A percentile compares a stretch with the other conserved stretches of the same genome.
These are phyloP conservation scores for Rhizophagus clarus DNA, from an alignment of 192 early-diverging fungal species.

Conservation along the genomic window DNA sequence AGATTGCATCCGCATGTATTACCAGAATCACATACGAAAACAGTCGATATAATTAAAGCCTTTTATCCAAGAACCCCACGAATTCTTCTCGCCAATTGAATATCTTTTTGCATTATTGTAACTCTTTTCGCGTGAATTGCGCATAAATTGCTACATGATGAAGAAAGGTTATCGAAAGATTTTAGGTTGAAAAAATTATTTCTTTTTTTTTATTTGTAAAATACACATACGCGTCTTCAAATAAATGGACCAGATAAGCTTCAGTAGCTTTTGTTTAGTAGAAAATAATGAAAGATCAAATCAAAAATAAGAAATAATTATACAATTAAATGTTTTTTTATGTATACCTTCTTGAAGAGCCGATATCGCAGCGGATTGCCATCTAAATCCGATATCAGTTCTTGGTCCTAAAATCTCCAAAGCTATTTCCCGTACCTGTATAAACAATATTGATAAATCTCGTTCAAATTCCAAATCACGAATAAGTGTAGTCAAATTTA, in stretches of 20 bases:
- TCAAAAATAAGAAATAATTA: neutral
- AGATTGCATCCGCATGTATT: too few species aligned
- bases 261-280: slow-evolving; percentile 54
- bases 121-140: slow-evolving; percentile 93
- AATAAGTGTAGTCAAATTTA: slow-evolving; percentile 13
- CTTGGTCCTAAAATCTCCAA: slow-evolving; percentile 48
- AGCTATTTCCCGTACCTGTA: slow-evolving; percentile 66
- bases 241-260: slow-evolving; percentile 80
- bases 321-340: neutral
- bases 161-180: neutral
- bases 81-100: slow-evolving; percentile 87
- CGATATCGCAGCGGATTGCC: slow-evolving; percentile 78
- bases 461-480: neutral
- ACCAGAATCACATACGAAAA: too few species aligned
- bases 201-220: neutral
- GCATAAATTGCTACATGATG: slow-evolving; percentile 70
- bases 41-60: too few species aligned
- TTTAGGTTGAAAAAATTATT: neutral
- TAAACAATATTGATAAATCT: neutral
- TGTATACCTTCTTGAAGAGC: slow-evolving; percentile 68
- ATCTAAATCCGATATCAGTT: slow-evolving; percentile 53
- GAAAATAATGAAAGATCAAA: neutral
- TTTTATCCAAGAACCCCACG: slow-evolving; percentile 69
- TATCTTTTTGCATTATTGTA: slow-evolving; percentile 90
- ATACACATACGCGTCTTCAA: slow-evolving; percentile 79